Evolutionary conservation across 768 basidiomycete genomes (phyloP), one percentile per base, ranked within the genome.

Genomic region (Tylopilus plumbeoviolaceoides): DNA sequence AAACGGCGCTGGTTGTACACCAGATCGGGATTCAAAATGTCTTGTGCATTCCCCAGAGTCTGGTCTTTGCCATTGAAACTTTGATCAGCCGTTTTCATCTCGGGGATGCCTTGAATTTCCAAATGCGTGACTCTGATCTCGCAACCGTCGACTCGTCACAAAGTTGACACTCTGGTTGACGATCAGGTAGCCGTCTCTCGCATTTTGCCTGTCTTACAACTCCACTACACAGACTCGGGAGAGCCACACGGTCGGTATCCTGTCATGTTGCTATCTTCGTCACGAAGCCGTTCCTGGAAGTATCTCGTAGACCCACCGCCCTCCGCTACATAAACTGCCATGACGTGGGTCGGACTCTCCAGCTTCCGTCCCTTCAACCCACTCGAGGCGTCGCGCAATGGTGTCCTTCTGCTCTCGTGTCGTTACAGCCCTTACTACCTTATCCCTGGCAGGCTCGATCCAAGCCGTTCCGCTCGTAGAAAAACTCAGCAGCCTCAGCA

Each of bases 401-500:
- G 44, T 66, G 18, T 59, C 53, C 43, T 23, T 66, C 14, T 45
- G 28, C 48, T 50, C 50, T 36, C 11, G 25, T 36, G 3, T 62
- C 14, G 35, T 30, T 17, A 50, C 45, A 4, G 48, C 25, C 18
- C 28, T 54, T 1, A 30, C 51, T 4, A 21, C 47, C 28, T 52
- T 66, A 5, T 54, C 55, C 27, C 25, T 52, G 21, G 27, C 68
- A 10, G 56, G 51, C 53, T 53, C 20, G 25, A 38, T 44, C 5
- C 44, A 51, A 40, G 62, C 55, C 17, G 11, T 56, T 48, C 64
- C 67, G 12, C 49, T 67, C 6, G 50, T 49, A 10, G 43, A 68
- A 35, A 66, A 53, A 36, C 58, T 68, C 45, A 46, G 36, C 14
- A 23, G 20, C 15, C 55, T 67, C 43, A 67, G 57, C 49, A 55